Conservation (phyloP, 306 rosid species). For the Trifolium dubium region DNA sequence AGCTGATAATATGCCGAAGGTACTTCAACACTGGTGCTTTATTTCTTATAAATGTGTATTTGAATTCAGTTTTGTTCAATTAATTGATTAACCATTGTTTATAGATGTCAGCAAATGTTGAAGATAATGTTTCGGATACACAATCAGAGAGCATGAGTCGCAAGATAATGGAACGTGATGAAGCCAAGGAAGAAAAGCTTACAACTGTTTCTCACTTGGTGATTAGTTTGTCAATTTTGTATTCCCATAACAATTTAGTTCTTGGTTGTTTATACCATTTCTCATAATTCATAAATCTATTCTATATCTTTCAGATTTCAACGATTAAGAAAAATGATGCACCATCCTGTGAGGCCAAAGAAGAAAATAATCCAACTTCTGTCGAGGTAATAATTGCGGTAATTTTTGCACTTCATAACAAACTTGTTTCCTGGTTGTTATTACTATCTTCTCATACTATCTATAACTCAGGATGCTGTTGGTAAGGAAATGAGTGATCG, state of each 20-base stretch:
- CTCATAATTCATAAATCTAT: constrained; percentile 32
- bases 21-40: constrained; percentile 26
- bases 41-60: constrained; percentile 1
- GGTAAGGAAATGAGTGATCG: constrained; percentile 39
- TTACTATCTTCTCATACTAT: constrained; percentile 1
- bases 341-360: constrained; percentile 40
- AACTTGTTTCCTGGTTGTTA: constrained; percentile 23
- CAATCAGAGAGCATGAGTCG: constrained; percentile 37
- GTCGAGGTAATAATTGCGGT: constrained; percentile 31
- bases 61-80: not conserved
- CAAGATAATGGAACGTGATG: constrained; percentile 44
- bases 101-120: constrained; percentile 57
- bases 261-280: constrained; percentile 8
- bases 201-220: constrained; percentile 33
- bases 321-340: constrained; percentile 36
- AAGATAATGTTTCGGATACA: constrained; percentile 38
- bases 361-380: constrained; percentile 41
- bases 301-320: constrained; percentile 48
- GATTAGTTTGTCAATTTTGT: constrained; percentile 25
- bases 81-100: constrained; percentile 35
- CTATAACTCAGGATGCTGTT: constrained; percentile 47
- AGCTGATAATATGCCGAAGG: constrained; percentile 71
- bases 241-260: constrained; percentile 5
- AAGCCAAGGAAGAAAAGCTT: constrained; percentile 40
- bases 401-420: constrained; percentile 2